Percentiles rank a stretch among this genome's conserved stretches.
These are phyloP conservation scores for Camillea tinctor DNA, from an alignment of 2,329 filamentous ascomycete species.

Conservation along the genomic window DNA sequence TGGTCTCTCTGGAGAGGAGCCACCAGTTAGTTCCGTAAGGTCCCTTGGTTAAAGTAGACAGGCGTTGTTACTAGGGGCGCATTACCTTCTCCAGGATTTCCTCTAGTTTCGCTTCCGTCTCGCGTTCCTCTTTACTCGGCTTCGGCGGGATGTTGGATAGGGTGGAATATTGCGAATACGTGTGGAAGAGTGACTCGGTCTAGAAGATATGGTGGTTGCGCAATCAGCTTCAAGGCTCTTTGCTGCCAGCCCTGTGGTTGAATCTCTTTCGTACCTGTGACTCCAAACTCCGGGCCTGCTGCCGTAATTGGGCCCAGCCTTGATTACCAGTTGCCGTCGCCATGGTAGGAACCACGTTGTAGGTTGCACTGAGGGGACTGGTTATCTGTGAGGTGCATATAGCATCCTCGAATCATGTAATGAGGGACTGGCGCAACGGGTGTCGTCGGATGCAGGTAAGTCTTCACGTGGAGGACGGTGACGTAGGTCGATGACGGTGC, in stretches of 20 bases:
- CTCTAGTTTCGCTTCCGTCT: constrained; percentile 76
- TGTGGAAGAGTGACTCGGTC: constrained; percentile 82
- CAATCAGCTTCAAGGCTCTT: neutral
- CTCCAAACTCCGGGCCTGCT: constrained; percentile 86
- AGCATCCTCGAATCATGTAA: constrained; percentile 8
- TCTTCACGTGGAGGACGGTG: constrained; percentile 7
- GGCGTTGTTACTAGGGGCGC: neutral
- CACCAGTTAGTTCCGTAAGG: constrained; percentile 13
- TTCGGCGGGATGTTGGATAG: constrained; percentile 76
- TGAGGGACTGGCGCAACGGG: constrained; percentile 9
- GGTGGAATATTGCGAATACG: constrained; percentile 87
- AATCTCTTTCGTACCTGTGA: constrained; percentile 66
- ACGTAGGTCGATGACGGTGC: neutral
- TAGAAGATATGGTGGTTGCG: constrained; percentile 36
- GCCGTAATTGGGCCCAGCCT: constrained; percentile 91
- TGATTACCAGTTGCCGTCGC: constrained; percentile 53
- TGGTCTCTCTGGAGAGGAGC: constrained; percentile 66
- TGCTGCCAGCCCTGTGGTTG: neutral
- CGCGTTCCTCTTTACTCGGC: constrained; percentile 79
- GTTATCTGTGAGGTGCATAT: constrained; percentile 2
- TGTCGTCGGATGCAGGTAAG: constrained; percentile 5
- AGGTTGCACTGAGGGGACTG: constrained; percentile 6
- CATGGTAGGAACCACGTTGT: constrained; percentile 38
- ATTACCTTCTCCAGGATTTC: constrained; percentile 79
- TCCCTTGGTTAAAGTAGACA: neutral